A percentile compares a stretch with the other conserved stretches of the same genome.
Conservation (phyloP, 352 stramenopile species). For the Phytophthora citrophthora region DNA sequence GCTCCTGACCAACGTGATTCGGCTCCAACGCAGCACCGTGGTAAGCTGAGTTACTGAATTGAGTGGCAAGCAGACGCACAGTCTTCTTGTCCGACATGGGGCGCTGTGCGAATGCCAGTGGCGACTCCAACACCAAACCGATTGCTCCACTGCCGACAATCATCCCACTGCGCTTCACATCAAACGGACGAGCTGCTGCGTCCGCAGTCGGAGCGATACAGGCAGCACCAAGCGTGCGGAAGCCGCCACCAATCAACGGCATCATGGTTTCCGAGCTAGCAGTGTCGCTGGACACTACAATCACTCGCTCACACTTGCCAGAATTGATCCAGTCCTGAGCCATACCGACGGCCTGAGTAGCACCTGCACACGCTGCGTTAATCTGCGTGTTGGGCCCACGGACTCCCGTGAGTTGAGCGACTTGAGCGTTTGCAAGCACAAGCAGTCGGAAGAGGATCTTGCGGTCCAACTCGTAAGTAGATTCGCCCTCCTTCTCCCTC, state of each 20-base stretch:
- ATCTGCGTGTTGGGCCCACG: slow-evolving; percentile 96
- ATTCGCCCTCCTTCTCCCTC: slow-evolving; percentile 11
- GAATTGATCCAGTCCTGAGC: slow-evolving; percentile 95
- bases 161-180: slow-evolving; percentile 94
- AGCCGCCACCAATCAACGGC: slow-evolving; percentile 95
- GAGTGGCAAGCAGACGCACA: slow-evolving; percentile 91
- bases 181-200: slow-evolving; percentile 92
- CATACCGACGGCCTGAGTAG: slow-evolving; percentile 92
- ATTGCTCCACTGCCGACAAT: slow-evolving; percentile 93
- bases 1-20: slow-evolving; percentile 93
- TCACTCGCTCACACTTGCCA: slow-evolving; percentile 92
- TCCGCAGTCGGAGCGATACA: slow-evolving; percentile 81
- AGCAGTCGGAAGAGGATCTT: slow-evolving; percentile 98
- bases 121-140: slow-evolving; percentile 79
- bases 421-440: slow-evolving; percentile 95
- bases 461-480: slow-evolving; percentile 93
- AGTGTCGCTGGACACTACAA: slow-evolving; percentile 95
- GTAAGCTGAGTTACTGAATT: slow-evolving; percentile 96
- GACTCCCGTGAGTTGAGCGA: slow-evolving; percentile 95
- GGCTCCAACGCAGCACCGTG: slow-evolving; percentile 95
- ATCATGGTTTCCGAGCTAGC: slow-evolving; percentile 91
- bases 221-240: slow-evolving; percentile 94
- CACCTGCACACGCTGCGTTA: slow-evolving; percentile 96
- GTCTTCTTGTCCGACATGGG: slow-evolving; percentile 10
- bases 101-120: slow-evolving; percentile 36